Evolutionary conservation across 345 rosid species (phyloP).

Genomic region (Bretschneidera sinensis): DNA sequence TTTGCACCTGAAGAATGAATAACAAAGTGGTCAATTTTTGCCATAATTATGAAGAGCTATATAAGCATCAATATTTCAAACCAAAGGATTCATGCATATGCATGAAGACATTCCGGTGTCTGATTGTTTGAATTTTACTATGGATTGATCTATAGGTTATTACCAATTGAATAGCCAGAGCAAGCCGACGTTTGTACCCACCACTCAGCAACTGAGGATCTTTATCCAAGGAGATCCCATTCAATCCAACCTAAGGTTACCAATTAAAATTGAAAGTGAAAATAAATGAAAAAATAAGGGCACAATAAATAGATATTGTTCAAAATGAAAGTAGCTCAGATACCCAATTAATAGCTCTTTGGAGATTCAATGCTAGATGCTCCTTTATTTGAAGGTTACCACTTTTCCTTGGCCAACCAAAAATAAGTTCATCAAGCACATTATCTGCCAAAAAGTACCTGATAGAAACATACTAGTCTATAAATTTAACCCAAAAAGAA

Average conservation of each 20-base stretch:
- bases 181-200: slow-evolving; percentile 91
- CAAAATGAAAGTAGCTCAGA: slow-evolving; percentile 12
- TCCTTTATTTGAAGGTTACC: slow-evolving; percentile 55
- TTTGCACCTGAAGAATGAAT: slow-evolving; percentile 56
- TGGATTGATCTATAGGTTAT: slow-evolving; percentile 20
- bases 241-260: slow-evolving; percentile 71
- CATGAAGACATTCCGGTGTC: background rate
- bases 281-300: background rate
- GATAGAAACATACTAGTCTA: slow-evolving; percentile 5
- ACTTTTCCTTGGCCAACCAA: slow-evolving; percentile 94
- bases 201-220: slow-evolving; percentile 90
- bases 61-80: background rate
- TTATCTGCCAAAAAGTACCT: slow-evolving; percentile 91
- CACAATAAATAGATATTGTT: slow-evolving; percentile 10
- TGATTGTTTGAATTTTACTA: background rate
- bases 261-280: slow-evolving; percentile 15
- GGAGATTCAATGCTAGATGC: slow-evolving; percentile 62
- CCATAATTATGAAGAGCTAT: background rate
- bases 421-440: slow-evolving; percentile 75
- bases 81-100: too few species aligned
- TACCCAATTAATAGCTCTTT: slow-evolving; percentile 89
- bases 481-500: background rate
- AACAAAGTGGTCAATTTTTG: slow-evolving; percentile 6
- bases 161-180: slow-evolving; percentile 87
- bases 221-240: slow-evolving; percentile 69